Evolutionary conservation across 345 rosid species (phyloP).

Genomic region (Cochlearia excelsa): DNA sequence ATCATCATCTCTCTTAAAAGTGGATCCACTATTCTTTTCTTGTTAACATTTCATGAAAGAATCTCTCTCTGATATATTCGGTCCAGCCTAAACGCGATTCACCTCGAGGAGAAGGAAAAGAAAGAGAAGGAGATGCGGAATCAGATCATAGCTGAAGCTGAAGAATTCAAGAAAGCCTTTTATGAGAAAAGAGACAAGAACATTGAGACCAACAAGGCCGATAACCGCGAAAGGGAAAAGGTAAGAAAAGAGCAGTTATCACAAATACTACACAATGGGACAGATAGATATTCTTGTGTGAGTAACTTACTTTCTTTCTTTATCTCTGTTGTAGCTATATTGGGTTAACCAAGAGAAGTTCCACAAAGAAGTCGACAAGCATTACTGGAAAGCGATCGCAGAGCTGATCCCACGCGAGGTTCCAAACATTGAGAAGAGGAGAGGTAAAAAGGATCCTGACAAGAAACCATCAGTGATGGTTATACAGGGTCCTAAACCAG

Average conservation of each 20-base stretch:
- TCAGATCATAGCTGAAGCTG: conserved; percentile 85
- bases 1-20: background rate
- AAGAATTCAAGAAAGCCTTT: conserved; percentile 68
- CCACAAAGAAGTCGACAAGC: conserved; percentile 82
- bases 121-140: conserved; percentile 89
- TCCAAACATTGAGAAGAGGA: conserved; percentile 76
- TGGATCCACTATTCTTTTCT: no score
- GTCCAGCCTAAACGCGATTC: conserved; percentile 69
- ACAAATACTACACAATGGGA: no score
- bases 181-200: conserved; percentile 75
- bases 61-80: background rate
- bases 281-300: no score
- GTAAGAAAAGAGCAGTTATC: conserved; percentile 29
- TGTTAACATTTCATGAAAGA: no score
- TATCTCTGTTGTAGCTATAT: conserved; percentile 49
- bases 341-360: conserved; percentile 89
- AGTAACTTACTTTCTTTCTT: no score
- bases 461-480: conserved; percentile 60
- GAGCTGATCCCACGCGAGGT: conserved; percentile 91
- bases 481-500: conserved; percentile 93
- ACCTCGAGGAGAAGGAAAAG: conserved; percentile 92
- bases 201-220: conserved; percentile 66
- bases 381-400: conserved; percentile 93
- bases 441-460: conserved; percentile 75
- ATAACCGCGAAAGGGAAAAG: conserved; percentile 93